Percentiles rank a stretch among this genome's conserved stretches.
Conservation (phyloP, 768 basidiomycete species). For the Lyophyllum semitale region DNA sequence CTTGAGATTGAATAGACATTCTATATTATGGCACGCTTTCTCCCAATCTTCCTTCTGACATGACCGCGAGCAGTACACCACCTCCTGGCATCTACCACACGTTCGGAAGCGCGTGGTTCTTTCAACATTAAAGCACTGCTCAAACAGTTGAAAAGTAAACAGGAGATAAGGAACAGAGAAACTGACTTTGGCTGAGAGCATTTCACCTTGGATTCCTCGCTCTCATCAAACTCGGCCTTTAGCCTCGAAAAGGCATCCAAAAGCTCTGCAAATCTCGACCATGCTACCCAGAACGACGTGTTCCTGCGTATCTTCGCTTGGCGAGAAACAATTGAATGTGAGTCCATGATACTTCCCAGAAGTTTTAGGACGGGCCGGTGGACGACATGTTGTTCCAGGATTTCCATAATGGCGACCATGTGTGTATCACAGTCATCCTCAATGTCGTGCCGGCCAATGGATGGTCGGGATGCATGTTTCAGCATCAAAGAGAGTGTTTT, state of each 20-base stretch:
- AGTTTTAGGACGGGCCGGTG: too few species aligned
- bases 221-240: not conserved
- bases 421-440: too few species aligned
- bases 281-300: not conserved
- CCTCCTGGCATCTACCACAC: not conserved
- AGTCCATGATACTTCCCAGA: too few species aligned
- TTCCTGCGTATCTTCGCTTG: not conserved
- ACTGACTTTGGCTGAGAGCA: not conserved
- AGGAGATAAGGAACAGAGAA: not conserved
- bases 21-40: not conserved
- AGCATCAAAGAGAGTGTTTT: too few species aligned
- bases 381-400: too few species aligned
- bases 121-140: not conserved
- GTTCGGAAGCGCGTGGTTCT: not conserved
- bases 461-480: too few species aligned
- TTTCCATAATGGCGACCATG: too few species aligned
- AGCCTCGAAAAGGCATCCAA: not conserved
- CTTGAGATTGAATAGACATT: too few species aligned
- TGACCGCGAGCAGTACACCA: not conserved
- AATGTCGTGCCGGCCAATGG: too few species aligned
- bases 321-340: not conserved
- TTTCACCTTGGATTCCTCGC: not conserved
- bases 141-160: not conserved
- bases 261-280: not conserved
- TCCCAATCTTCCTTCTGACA: not conserved